Conservation (phyloP, 805 yeast species). For the Zygoascus tannicola region DNA sequence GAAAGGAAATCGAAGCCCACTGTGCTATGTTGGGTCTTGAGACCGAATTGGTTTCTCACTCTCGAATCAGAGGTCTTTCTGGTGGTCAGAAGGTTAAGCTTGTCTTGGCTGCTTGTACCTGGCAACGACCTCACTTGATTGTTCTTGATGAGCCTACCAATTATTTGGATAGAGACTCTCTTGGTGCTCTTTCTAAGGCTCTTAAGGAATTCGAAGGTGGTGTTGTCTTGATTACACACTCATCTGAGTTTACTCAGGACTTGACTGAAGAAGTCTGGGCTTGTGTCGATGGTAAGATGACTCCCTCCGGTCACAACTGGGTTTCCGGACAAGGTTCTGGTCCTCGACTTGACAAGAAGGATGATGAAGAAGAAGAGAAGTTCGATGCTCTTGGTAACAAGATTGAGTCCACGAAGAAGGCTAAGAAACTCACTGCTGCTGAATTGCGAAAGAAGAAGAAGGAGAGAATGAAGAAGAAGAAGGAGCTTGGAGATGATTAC, state of each 20-base stretch:
- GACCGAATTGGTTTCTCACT: slow-evolving; percentile 98
- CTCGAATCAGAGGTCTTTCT: slow-evolving; percentile 99
- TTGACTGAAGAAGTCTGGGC: slow-evolving; percentile 99
- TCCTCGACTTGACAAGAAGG: slow-evolving; percentile 98
- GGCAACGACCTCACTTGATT: slow-evolving; percentile 99
- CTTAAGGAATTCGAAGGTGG: slow-evolving; percentile 99
- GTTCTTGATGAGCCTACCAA: slow-evolving; percentile 99
- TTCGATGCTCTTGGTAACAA: slow-evolving; percentile 99
- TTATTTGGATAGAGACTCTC: slow-evolving; percentile 97
- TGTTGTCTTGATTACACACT: slow-evolving; percentile 98
- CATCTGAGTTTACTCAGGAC: slow-evolving; percentile 99
- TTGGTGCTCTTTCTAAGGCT: slow-evolving; percentile 99
- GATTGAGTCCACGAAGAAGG: slow-evolving; percentile 93
- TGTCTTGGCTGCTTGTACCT: slow-evolving; percentile 99
- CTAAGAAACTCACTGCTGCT: slow-evolving; percentile 95
- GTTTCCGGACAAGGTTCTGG: slow-evolving; percentile 99
- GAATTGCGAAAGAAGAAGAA: slow-evolving; percentile 99
- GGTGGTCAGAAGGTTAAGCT: slow-evolving; percentile 99
- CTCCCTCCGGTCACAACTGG: slow-evolving; percentile 99
- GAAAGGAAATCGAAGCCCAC: slow-evolving; percentile 99
- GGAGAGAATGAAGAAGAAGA: slow-evolving; percentile 99
- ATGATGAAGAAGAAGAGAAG: slow-evolving; percentile 89
- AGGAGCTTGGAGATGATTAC: slow-evolving; percentile 98
- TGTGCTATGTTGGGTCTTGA: slow-evolving; percentile 98
- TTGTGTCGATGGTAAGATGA: slow-evolving; percentile 94